Evolutionary conservation across 2,329 filamentous ascomycete genomes (phyloP), one percentile per base, ranked within the genome.

Genomic region (Periconia sp.): DNA sequence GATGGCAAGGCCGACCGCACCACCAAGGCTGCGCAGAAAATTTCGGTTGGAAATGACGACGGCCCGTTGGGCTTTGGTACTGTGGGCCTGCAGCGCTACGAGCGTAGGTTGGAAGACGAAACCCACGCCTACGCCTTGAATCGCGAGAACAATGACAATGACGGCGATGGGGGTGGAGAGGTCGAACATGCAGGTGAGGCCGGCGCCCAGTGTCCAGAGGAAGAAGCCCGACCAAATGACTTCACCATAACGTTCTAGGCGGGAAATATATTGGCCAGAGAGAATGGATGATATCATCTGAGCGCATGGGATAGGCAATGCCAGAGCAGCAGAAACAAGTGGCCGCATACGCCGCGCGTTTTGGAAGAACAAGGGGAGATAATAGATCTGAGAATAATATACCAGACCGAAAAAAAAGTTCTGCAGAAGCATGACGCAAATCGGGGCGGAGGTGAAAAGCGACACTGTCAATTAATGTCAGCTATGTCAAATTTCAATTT

Each of bases 31-130:
- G 8, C 85, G 80, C 55, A 86, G 77, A 63, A 87, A 87, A 59
- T 88, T 88, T 1, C 85, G 77, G 48, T 82, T 81, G 2, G 82
- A 83, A 35, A 86, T 87, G 18, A 86, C 80, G 1, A 87, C 81
- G 1, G 85, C 85, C 18, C 85, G 78, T 42, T 86, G 80, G 0
- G 78, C 71, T 63, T 83, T 84, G 1, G 77, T 74, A 19, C 60
- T 62, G 37, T 69, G 64, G 0, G 83, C 82, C 63, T 86, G 83
- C 14, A 83, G 66, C 1, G 84, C 85, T 6, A 86, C 78, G 0
- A 87, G 73, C 0, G 77, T 79, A 3, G 80, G 79, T 54, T 82
- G 80, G 56, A 82, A 81, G 6, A 76, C 74, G 53, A 75, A 77
- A 1, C 85, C 85, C 1, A 84, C 73, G 15, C 62, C 63, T 7